A percentile compares a stretch with the other conserved stretches of the same genome.
These are phyloP conservation scores for Podaxis carcinomalis DNA, from an alignment of 768 basidiomycete genomes.

Conservation along the genomic window DNA sequence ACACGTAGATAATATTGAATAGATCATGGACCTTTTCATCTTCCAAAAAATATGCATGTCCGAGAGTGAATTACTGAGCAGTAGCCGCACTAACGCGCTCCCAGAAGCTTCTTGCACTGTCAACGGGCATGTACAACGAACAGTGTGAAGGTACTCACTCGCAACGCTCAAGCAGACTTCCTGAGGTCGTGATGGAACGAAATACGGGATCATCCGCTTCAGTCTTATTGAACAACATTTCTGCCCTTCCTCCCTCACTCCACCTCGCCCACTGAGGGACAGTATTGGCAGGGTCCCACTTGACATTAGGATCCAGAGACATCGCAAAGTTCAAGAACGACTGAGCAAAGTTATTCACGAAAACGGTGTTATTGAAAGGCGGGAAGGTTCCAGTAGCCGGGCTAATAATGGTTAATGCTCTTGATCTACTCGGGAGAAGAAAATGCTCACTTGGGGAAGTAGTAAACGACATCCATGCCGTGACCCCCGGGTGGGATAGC, in stretches of 20 bases:
- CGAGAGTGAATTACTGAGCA: neutral
- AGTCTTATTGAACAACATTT: conserved; percentile 47
- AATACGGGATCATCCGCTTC: conserved; percentile 21
- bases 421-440: neutral
- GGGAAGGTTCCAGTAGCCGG: conserved; percentile 16
- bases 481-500: conserved; percentile 38
- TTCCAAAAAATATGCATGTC: neutral
- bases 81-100: conserved; percentile 1
- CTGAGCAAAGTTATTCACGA: conserved; percentile 31
- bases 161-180: conserved; percentile 2
- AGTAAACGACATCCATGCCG: conserved; percentile 32
- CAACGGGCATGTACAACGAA: neutral
- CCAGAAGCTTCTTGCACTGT: neutral
- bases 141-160: neutral
- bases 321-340: conserved; percentile 34
- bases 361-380: conserved; percentile 29
- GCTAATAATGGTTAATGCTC: neutral
- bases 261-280: conserved; percentile 33
- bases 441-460: conserved; percentile 35
- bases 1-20: neutral
- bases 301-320: conserved; percentile 26
- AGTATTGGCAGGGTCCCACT: conserved; percentile 23
- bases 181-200: neutral
- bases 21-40: neutral
- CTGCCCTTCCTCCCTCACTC: conserved; percentile 18